A percentile compares a stretch with the other conserved stretches of the same genome.
Conservation (phyloP, 2,329 filamentous ascomycete species). For the Incumbomyces lentus region DNA sequence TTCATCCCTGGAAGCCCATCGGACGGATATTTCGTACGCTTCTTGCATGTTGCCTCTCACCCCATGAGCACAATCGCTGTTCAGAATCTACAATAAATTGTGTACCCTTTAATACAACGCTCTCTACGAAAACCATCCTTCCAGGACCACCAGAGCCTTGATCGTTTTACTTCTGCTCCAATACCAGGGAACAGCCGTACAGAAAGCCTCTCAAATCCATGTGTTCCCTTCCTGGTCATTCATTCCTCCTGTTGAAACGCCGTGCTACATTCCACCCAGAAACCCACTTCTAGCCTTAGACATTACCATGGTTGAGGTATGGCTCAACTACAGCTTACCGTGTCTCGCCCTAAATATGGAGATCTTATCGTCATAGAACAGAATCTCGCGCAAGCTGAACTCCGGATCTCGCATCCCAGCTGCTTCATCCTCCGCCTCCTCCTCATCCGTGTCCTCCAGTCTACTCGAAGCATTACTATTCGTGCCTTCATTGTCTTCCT, state of each 20-base stretch:
- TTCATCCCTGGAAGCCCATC: too few species aligned
- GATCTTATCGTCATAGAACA: conserved; percentile 77
- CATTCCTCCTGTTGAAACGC: not conserved
- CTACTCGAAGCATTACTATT: conserved; percentile 39
- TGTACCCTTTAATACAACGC: too few species aligned
- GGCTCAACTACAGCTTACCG: conserved; percentile 33
- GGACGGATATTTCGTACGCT: too few species aligned
- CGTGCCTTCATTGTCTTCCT: conserved; percentile 28
- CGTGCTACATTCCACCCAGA: not conserved
- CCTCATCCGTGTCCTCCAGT: conserved; percentile 41
- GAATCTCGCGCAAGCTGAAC: conserved; percentile 62
- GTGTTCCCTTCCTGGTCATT: not conserved
- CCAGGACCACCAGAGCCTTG: too few species aligned
- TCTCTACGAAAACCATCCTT: too few species aligned
- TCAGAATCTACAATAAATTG: too few species aligned
- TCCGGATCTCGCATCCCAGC: conserved; percentile 23
- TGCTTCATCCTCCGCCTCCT: conserved; percentile 25
- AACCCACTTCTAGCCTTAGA: not conserved
- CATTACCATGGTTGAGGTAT: not conserved
- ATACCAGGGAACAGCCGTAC: too few species aligned
- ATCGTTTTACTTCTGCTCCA: too few species aligned
- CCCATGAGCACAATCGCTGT: too few species aligned
- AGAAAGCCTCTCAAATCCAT: too few species aligned
- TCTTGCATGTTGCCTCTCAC: too few species aligned
- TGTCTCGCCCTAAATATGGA: conserved; percentile 70